Base-by-base conservation (phyloP, 106 monocot genomes). In the Dioscorea zingiberensis region DNA sequence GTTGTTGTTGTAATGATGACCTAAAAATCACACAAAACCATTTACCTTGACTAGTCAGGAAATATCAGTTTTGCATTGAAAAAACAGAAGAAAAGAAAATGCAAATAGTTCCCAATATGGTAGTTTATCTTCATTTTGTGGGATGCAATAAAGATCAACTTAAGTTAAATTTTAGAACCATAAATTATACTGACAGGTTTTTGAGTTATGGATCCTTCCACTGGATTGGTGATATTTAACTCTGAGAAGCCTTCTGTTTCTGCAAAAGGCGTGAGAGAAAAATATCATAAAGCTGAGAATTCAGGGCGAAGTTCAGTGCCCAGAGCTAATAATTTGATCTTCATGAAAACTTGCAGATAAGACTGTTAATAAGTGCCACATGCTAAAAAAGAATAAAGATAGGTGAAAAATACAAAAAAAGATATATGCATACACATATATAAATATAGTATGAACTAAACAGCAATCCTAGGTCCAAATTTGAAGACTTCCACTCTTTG, bases 221-320 rank as follows among this genome's bases (percentile, higher is more conserved):
- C 79, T n/a, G 47, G 17, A 45, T 61, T 55, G 54, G 21, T 56
- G 24, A 47, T 70, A 64, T 56, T 58, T 27, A 67, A 63, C 54
- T 74, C 76, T 30, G 66, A 73, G 68, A 54, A 74, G 25, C 71
- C 79, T 60, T 79, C 78, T 51, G 44, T 73, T 19, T 80, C 92
- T 89, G 73, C 48, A 79, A 76, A 47, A 64, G 3, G 11, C 51
- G 47, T n/a, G 13, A 28, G 24, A 22, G 22, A 60, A 53, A 14
- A 58, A 30, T 54, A 44, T 30, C 10, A 23, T 27, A 60, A 44
- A 19, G 38, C 25, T 55, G 21, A 58, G 57, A 22, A 25, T 18
- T 56, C 30, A 75, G 14, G 13, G 46, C 46, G 19, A 18, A 19
- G 51, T 19, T 18, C 51, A 51, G 19, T 16, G 51, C 19, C 19